phyloP scores from a whole-genome alignment of 768 basidiomycete species.

The Sporobolomyces phaffii region DNA sequence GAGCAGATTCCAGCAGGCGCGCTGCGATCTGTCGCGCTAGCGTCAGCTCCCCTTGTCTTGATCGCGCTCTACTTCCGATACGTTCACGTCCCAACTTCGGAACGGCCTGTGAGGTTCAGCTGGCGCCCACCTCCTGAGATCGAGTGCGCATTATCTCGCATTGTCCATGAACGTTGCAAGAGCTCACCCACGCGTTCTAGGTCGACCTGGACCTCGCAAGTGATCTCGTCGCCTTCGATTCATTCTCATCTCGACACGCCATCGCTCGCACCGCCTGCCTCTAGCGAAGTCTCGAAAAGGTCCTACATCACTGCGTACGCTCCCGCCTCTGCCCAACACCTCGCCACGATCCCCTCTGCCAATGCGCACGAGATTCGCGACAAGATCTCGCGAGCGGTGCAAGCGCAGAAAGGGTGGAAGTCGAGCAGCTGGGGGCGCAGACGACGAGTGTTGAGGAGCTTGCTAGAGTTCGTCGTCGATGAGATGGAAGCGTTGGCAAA shows the following conservation, averaged over 20 bases:
- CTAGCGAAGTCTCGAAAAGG: constrained; percentile 46
- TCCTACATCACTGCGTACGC: constrained; percentile 86
- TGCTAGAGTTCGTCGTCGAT: constrained; percentile 86
- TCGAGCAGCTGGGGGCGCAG: constrained; percentile 70
- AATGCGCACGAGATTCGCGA: constrained; percentile 61
- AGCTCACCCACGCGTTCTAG: constrained; percentile 47
- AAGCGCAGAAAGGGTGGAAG: constrained; percentile 69
- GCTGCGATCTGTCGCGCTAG: background rate
- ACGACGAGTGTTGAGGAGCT: constrained; percentile 71
- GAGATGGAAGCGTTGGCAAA: constrained; percentile 80
- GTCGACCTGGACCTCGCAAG: constrained; percentile 56
- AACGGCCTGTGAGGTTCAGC: constrained; percentile 59
- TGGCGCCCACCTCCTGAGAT: constrained; percentile 58
- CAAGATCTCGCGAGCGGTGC: constrained; percentile 63
- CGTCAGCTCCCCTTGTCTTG: background rate
- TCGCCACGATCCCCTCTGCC: constrained; percentile 71
- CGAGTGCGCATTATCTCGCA: constrained; percentile 5
- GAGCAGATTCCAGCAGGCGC: background rate
- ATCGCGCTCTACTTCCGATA: constrained; percentile 7
- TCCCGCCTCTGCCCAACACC: constrained; percentile 77
- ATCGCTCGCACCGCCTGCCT: constrained; percentile 53
- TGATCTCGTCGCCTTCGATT: constrained; percentile 58
- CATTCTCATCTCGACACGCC: constrained; percentile 60
- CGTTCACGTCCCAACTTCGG: constrained; percentile 2
- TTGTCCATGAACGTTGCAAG: background rate